A percentile compares a stretch with the other conserved stretches of the same genome.
Evolutionary conservation across 2,329 filamentous ascomycete genomes (phyloP).

Genomic region (Intubia oerlemansii): DNA sequence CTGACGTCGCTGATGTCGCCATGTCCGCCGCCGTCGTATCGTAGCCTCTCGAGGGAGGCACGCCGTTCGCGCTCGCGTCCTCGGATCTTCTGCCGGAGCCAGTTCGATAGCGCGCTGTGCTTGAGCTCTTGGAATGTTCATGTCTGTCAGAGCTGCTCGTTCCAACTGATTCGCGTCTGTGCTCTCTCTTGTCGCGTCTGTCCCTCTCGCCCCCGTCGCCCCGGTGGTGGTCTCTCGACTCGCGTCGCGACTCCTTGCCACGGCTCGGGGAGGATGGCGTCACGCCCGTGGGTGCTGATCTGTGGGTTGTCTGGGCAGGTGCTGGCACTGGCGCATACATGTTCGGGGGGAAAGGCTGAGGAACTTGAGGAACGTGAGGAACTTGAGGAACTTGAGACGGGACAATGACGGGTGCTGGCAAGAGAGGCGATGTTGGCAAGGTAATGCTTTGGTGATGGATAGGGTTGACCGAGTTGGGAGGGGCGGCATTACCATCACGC

Average conservation of each 20-base stretch:
- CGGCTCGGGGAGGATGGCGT: too few species aligned
- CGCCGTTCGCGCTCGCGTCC: slow-evolving; percentile 4
- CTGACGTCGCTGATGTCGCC: not conserved
- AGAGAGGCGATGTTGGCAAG: too few species aligned
- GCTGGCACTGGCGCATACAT: too few species aligned
- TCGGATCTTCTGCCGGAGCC: slow-evolving; percentile 8
- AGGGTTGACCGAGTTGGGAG: not conserved
- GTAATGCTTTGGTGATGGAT: slow-evolving; percentile 1
- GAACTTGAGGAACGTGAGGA: too few species aligned
- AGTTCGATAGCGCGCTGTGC: slow-evolving; percentile 7
- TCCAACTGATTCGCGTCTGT: too few species aligned
- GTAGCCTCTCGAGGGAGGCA: too few species aligned
- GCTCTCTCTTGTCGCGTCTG: slow-evolving; percentile 1
- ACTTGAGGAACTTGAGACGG: too few species aligned
- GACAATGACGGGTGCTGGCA: too few species aligned
- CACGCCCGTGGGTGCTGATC: too few species aligned
- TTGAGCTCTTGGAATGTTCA: slow-evolving; percentile 7
- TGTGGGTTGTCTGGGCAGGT: too few species aligned
- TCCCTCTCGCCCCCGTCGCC: slow-evolving; percentile 2
- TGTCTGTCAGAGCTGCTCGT: slow-evolving; percentile 6
- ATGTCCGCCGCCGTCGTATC: too few species aligned
- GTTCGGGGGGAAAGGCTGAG: too few species aligned
- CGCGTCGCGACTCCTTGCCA: slow-evolving; percentile 3
- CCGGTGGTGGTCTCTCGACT: slow-evolving; percentile 3
- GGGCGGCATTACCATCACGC: slow-evolving; percentile 13